phyloP scores from a whole-genome alignment of 768 basidiomycete genomes.

The Mycena olivaceomarginata region DNA sequence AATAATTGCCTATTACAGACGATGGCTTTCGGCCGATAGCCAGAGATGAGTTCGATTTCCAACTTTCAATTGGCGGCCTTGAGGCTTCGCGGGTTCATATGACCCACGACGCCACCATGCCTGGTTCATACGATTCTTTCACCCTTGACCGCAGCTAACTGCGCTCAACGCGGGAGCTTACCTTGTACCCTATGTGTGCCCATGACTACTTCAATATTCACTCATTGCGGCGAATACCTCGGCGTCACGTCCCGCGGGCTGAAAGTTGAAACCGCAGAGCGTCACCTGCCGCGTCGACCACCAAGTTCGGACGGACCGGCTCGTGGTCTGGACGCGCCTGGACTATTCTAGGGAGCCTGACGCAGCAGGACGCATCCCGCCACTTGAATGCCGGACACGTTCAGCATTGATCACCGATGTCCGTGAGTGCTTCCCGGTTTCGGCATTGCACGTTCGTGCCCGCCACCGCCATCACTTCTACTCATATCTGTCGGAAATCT shows the following conservation, averaged over 20 bases:
- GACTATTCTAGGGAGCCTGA: too few relatives aligned
- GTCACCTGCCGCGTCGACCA: too few relatives aligned
- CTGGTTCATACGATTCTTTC: constrained; percentile 3
- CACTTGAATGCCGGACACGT: constrained; percentile 22
- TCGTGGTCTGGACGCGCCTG: not conserved
- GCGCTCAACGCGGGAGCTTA: constrained; percentile 34
- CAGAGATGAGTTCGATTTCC: constrained; percentile 1
- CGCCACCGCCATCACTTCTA: not conserved
- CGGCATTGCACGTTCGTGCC: not conserved
- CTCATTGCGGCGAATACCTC: not conserved
- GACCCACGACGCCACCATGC: constrained; percentile 12
- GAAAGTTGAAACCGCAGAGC: too few relatives aligned
- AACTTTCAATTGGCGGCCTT: not conserved
- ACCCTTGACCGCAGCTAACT: constrained; percentile 1
- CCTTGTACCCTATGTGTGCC: constrained; percentile 4
- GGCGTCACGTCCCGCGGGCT: too few relatives aligned
- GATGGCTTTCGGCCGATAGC: constrained; percentile 23
- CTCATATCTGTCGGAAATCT: not conserved
- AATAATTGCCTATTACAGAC: not conserved
- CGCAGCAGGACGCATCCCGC: not conserved
- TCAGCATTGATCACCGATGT: not conserved
- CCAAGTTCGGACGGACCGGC: not conserved
- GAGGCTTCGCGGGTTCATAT: constrained; percentile 27
- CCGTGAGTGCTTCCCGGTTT: not conserved
- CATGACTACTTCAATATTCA: constrained; percentile 9